Percentiles rank a stretch among this genome's conserved stretches.
These are phyloP conservation scores for Leptographium lundbergii DNA, from an alignment of 2,329 filamentous ascomycete genomes.

Conservation along the genomic window DNA sequence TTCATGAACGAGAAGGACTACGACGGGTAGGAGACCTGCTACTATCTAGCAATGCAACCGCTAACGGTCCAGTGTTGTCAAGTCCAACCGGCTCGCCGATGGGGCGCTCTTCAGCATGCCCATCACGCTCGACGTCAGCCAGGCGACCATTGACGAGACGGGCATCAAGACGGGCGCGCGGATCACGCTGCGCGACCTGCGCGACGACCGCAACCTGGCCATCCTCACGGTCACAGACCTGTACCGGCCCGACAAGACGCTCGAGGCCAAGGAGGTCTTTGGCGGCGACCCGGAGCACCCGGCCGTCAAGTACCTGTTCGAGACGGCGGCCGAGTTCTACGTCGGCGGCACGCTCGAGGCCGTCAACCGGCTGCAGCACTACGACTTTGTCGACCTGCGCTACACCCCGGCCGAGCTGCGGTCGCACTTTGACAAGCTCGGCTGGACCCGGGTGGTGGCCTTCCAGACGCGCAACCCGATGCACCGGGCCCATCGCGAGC, in stretches of 20 bases:
- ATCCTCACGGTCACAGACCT: slow-evolving; percentile 94
- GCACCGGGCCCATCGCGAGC: slow-evolving; percentile 95
- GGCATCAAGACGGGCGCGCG: slow-evolving; percentile 69
- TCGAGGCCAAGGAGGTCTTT: slow-evolving; percentile 90
- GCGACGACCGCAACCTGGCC: slow-evolving; percentile 90
- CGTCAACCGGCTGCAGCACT: slow-evolving; percentile 90
- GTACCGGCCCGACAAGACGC: slow-evolving; percentile 81
- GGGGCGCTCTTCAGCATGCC: slow-evolving; percentile 94
- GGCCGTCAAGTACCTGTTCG: slow-evolving; percentile 79
- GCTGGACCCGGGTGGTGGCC: slow-evolving; percentile 93
- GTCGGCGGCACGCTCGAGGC: slow-evolving; percentile 94
- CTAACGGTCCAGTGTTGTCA: slow-evolving; percentile 57
- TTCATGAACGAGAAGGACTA: slow-evolving; percentile 98
- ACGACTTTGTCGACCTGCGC: slow-evolving; percentile 94
- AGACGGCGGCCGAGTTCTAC: slow-evolving; percentile 74
- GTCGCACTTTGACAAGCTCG: slow-evolving; percentile 97
- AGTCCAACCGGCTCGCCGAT: slow-evolving; percentile 72
- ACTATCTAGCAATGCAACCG: too few relatives aligned
- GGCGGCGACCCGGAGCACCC: slow-evolving; percentile 86
- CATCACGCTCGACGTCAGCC: slow-evolving; percentile 79
- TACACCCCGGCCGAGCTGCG: slow-evolving; percentile 93
- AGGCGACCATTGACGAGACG: slow-evolving; percentile 60
- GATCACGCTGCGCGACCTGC: slow-evolving; percentile 83
- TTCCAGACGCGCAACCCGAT: slow-evolving; percentile 99
- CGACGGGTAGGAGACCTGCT: slow-evolving; percentile 50